These are phyloP conservation scores for Trichoderma simmonsii DNA, from an alignment of 2,329 filamentous ascomycete species.

Conservation along the genomic window DNA sequence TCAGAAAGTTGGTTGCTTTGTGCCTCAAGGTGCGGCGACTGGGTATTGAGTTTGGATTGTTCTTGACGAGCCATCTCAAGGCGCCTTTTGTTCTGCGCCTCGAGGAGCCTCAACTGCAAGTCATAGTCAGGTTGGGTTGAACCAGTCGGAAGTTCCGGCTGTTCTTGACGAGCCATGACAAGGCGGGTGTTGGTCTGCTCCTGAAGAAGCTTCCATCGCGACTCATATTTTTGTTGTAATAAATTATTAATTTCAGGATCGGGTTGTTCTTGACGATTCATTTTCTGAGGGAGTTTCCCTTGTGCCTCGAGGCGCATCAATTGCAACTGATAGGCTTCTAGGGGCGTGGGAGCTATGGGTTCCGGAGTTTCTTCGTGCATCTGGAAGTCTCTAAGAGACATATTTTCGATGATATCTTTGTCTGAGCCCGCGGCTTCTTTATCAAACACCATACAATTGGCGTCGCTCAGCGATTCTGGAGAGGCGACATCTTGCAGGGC, in stretches of 20 bases:
- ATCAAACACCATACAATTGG: background rate
- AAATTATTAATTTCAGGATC: background rate
- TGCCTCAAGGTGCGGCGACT: background rate
- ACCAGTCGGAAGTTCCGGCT: background rate
- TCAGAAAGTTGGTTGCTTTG: background rate
- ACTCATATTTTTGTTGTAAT: background rate
- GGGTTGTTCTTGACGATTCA: background rate
- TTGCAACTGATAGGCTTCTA: background rate
- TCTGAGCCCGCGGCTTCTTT: background rate
- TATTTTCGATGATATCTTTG: background rate
- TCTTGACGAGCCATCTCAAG: background rate
- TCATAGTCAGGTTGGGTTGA: background rate
- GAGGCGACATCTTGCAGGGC: background rate
- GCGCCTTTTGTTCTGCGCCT: background rate
- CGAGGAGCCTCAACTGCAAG: background rate
- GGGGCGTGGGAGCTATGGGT: background rate
- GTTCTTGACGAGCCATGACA: background rate
- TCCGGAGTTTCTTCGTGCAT: background rate
- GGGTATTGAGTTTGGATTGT: background rate
- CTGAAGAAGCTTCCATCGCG: background rate
- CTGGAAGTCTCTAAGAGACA: background rate
- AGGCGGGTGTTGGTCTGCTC: background rate
- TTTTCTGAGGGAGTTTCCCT: rapidly evolving
- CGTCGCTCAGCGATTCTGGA: background rate
- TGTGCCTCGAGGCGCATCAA: background rate